Conservation (phyloP, 768 basidiomycete species). For the Rhizopogon sp. region DNA sequence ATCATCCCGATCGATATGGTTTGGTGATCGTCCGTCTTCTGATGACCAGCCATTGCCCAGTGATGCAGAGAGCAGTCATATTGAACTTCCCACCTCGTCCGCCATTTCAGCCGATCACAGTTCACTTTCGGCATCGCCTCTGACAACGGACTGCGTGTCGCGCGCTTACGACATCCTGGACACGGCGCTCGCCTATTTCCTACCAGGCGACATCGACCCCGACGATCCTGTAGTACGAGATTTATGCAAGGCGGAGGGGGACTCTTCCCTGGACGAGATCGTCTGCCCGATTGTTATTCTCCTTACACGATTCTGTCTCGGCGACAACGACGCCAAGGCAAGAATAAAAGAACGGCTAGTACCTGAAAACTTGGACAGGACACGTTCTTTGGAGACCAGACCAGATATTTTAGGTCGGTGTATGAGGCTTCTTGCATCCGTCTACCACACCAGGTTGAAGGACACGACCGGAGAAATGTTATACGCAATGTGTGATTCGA, state of each 20-base stretch:
- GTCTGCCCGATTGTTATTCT: slow-evolving; percentile 75
- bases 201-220: slow-evolving; percentile 58
- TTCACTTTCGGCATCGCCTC: not conserved
- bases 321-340: slow-evolving; percentile 50
- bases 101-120: slow-evolving; percentile 19
- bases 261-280: slow-evolving; percentile 68
- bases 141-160: slow-evolving; percentile 45
- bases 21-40: slow-evolving; percentile 38
- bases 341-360: slow-evolving; percentile 65
- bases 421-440: slow-evolving; percentile 67
- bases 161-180: slow-evolving; percentile 70
- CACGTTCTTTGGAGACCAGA: slow-evolving; percentile 67
- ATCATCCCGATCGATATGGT: slow-evolving; percentile 56
- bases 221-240: slow-evolving; percentile 62
- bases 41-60: slow-evolving; percentile 7
- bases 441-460: slow-evolving; percentile 71
- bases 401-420: slow-evolving; percentile 73
- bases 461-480: slow-evolving; percentile 83
- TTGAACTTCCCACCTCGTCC: slow-evolving; percentile 23
- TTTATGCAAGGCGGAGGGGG: slow-evolving; percentile 43
- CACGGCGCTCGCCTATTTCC: slow-evolving; percentile 50
- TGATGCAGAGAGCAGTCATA: slow-evolving; percentile 16
- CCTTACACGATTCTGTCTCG: slow-evolving; percentile 63
- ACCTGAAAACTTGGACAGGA: slow-evolving; percentile 78
- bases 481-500: slow-evolving; percentile 75